Evolutionary conservation across 805 yeast species (phyloP), one percentile per base, ranked within the genome.

Genomic region (Candida saitoana): DNA sequence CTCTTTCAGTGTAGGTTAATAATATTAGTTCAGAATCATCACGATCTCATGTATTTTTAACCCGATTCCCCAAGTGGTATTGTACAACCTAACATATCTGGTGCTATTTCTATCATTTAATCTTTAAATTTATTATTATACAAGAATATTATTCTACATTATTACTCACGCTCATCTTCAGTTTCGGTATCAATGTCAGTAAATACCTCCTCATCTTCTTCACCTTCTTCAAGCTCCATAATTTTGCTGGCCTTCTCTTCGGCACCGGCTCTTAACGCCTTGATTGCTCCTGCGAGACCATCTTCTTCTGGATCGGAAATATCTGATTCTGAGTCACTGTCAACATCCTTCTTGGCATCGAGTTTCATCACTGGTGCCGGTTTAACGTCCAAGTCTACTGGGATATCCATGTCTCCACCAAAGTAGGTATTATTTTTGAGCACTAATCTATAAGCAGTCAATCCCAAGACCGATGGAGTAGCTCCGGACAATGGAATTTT

Each of bases 291-390:
- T 8, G 87, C 90, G 47, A 84, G 59, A 2, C 85, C 70, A 54
- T 83, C 90, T 55, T 84, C 90, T 41, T 79, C 86, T 2, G 88
- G 84, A 41, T 79, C 87, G 31, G 84, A 80, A 40, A 83, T 79
- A 49, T 69, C 75, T 44, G 65, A 56, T 41, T 75, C 87, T 42
- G 77, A 72, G 39, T 77, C 79, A 35, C 56, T 57, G 15, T 54
- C 65, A 3, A 55, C 63, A 4, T 49, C 54, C 14, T 48, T 50
- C 53, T 40, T 51, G 42, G 37, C 48, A 37, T 42, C 54, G 42
- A 48, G 43, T 36, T 44, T 45, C 36, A 47, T 45, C 18, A 44
- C 40, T 15, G 50, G 49, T 6, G 60, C 59, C 41, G 51, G 64
- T 57, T 38, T 82, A 27, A 90, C 95, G n/a, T 75, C 69, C 82